Percentiles rank a stretch among this genome's conserved stretches.
These are phyloP conservation scores for Phytopythium montanum DNA, from an alignment of 352 stramenopile species.

Conservation along the genomic window DNA sequence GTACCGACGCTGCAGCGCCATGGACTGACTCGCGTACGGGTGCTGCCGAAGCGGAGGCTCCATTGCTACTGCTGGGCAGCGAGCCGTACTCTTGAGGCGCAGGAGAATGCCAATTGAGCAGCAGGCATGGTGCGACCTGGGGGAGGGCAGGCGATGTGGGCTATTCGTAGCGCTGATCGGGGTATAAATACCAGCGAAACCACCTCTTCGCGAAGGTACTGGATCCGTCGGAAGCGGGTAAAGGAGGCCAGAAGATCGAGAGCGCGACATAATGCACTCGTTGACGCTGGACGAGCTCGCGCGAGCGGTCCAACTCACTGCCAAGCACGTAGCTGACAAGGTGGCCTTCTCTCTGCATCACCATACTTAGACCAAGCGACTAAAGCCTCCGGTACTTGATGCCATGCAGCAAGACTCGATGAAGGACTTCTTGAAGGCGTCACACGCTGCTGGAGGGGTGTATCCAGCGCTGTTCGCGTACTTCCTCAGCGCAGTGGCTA, in stretches of 20 bases:
- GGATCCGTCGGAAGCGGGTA: neutral
- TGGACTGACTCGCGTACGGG: slow-evolving; percentile 11
- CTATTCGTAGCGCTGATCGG: neutral
- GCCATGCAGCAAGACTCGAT: slow-evolving; percentile 33
- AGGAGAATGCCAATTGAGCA: neutral
- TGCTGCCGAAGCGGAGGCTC: slow-evolving; percentile 11
- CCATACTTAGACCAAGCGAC: neutral
- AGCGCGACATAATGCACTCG: neutral
- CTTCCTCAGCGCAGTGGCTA: slow-evolving; percentile 35
- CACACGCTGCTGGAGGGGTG: slow-evolving; percentile 51
- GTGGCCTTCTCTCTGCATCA: slow-evolving; percentile 7
- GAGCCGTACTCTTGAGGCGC: neutral
- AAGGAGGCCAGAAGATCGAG: neutral
- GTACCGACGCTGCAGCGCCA: slow-evolving; percentile 23
- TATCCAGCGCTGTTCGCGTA: slow-evolving; percentile 63
- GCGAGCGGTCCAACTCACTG: slow-evolving; percentile 16
- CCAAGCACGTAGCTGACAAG: slow-evolving; percentile 20
- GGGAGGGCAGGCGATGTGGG: neutral
- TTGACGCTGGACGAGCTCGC: slow-evolving; percentile 25
- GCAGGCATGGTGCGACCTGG: neutral
- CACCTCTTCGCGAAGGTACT: neutral
- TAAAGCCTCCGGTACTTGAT: neutral
- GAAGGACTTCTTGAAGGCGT: slow-evolving; percentile 32
- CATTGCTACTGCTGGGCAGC: slow-evolving; percentile 6
- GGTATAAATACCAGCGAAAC: slow-evolving; percentile 4